phyloP scores from a whole-genome alignment of 129 eudicot species.

The Erigeron canadensis region DNA sequence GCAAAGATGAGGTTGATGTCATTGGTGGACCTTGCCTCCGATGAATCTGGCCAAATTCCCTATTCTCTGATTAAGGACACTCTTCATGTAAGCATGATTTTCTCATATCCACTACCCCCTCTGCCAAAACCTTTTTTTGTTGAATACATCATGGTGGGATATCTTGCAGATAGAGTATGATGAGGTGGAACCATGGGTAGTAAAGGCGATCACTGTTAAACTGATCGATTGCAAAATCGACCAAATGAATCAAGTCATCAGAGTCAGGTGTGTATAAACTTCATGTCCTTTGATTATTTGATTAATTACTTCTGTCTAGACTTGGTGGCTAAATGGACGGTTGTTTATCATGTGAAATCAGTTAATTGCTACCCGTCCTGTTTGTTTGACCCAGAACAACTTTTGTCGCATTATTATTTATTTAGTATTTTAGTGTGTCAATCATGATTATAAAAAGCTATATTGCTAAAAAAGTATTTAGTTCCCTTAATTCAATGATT shows the following conservation, averaged over 20 bases:
- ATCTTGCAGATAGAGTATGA: conserved; percentile 60
- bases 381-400: background rate
- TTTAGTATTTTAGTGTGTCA: background rate
- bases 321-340: background rate
- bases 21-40: conserved; percentile 69
- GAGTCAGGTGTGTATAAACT: conserved; percentile 53
- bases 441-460: background rate
- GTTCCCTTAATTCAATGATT: background rate
- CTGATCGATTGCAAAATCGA: conserved; percentile 84
- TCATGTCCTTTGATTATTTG: background rate
- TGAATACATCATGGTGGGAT: background rate
- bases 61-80: conserved; percentile 70
- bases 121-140: background rate
- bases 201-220: conserved; percentile 84
- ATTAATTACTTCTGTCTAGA: background rate
- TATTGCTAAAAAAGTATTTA: background rate
- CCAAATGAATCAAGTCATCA: conserved; percentile 78
- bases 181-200: conserved; percentile 89
- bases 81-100: conserved; percentile 44
- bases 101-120: no score
- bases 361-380: background rate
- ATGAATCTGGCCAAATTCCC: conserved; percentile 64
- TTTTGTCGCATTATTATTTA: background rate
- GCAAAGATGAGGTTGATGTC: conserved; percentile 91
- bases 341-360: background rate